Conservation (phyloP, 164 flowering plant species). For the Umbellularia californica region DNA sequence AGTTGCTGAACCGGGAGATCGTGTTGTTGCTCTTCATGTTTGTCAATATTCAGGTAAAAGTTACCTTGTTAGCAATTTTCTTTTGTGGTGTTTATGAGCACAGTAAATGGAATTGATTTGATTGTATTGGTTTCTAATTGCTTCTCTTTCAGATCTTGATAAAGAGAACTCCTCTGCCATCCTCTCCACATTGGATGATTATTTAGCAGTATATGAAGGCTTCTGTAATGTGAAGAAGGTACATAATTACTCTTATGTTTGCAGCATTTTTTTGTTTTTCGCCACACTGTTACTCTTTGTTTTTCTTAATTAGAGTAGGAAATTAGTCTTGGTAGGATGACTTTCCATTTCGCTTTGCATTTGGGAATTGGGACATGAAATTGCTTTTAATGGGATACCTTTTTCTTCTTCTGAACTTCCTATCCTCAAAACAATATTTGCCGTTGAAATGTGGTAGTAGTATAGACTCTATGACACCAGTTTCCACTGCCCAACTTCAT, state of each 20-base stretch:
- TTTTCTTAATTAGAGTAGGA: no score
- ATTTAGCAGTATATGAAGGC: constrained; percentile 57
- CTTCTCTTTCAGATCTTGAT: constrained; percentile 31
- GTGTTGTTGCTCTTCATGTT: constrained; percentile 64
- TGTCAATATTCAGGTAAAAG: constrained; percentile 40
- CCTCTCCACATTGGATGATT: constrained; percentile 33
- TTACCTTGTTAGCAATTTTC: background rate
- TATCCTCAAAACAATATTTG: no score
- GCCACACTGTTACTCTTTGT: background rate
- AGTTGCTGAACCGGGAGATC: constrained; percentile 77
- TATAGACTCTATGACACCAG: no score
- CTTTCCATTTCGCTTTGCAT: no score
- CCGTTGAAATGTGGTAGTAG: no score
- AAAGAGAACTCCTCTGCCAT: constrained; percentile 17
- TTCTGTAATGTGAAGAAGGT: constrained; percentile 73
- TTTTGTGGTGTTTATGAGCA: background rate
- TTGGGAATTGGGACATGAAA: no score
- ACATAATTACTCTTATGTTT: constrained; percentile 1
- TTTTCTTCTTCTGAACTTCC: no score
- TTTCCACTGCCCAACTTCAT: no score
- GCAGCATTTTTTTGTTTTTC: background rate
- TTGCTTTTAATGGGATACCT: no score
- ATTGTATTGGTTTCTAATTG: background rate
- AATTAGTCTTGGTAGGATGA: no score
- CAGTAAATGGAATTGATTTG: background rate